Base-by-base conservation (phyloP, 441 rosid species). In the Monsonia emarginata region DNA sequence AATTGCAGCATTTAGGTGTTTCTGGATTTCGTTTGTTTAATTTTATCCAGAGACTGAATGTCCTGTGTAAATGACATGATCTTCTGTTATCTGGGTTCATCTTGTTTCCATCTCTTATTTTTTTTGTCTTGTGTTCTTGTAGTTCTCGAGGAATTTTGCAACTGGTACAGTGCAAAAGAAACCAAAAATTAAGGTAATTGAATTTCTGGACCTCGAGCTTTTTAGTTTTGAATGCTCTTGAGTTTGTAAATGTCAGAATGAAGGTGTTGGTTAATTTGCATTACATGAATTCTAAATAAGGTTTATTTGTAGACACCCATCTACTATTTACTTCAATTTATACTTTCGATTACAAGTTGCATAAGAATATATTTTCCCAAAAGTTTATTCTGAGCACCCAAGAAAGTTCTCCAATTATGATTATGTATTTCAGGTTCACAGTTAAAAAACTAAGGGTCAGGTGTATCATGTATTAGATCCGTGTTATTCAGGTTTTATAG, bases 181-280 rank as follows among this genome's bases (percentile, higher is more conserved):
- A 32, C 76, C 44, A 28, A 86, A 82, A 30, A 76, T 88, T 65
- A 91, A 88, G 95, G 96, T 89, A 80, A 69, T 16, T 44, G 31
- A 24, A 65, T 6, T 42, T 19, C 31, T 5, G 11, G n/a, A 34
- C 27, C 30, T 34, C 58, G 21, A 21, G 5, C 5, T 8, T 50
- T 21, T 21, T 16, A 1, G 22, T 46, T 46, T 16, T 22, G 22
- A 50, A 50, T 34, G 16, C n/a, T 26, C 21, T 19, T 48, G 59
- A 40, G n/a, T 8, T 66, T 54, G 57, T 62, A 19, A 11, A 6
- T 32, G 8, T 62, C 65, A 62, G 26, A 11, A 21, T 34, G 38
- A 14, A 27, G 4, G 5, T 8, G 4, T 38, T 62, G 28, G 11
- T 6, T 36, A 18, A 11, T 9, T 46, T 50, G 58, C 58, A 50